Conservation (phyloP, 148 eudicot genomes). For the Euryodendron excelsum region DNA sequence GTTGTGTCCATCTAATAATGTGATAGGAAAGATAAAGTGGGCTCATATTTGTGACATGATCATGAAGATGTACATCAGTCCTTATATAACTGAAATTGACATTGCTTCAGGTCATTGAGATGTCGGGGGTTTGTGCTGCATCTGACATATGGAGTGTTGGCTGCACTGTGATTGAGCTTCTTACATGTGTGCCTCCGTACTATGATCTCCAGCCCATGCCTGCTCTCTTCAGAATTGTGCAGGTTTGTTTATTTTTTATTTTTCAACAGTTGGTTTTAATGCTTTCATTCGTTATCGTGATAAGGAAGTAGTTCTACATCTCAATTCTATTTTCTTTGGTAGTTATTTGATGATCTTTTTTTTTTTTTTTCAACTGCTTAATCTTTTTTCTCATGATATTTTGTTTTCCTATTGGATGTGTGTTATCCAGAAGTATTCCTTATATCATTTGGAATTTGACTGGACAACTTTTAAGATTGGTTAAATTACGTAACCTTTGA, state of each 20-base stretch:
- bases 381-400: not conserved
- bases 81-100: slow-evolving; percentile 5
- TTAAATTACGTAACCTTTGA: not conserved
- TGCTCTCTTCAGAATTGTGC: slow-evolving; percentile 97
- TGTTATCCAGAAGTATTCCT: not conserved
- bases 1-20: not conserved
- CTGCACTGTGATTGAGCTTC: slow-evolving; percentile 98
- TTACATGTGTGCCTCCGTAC: slow-evolving; percentile 96
- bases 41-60: not conserved
- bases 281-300: not conserved
- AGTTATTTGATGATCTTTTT: not conserved
- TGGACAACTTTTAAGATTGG: not conserved
- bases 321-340: not conserved
- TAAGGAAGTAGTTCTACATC: not conserved
- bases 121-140: slow-evolving; percentile 99
- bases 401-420: not conserved
- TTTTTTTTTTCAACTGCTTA: not conserved
- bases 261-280: not conserved
- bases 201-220: slow-evolving; percentile 99
- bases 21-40: not conserved
- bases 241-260: slow-evolving; percentile 43
- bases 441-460: not conserved
- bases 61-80: not conserved
- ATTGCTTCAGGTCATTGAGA: slow-evolving; percentile 85
- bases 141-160: slow-evolving; percentile 99